phyloP scores from a whole-genome alignment of 352 stramenopile genomes.

The Globisporangium echinulatum region DNA sequence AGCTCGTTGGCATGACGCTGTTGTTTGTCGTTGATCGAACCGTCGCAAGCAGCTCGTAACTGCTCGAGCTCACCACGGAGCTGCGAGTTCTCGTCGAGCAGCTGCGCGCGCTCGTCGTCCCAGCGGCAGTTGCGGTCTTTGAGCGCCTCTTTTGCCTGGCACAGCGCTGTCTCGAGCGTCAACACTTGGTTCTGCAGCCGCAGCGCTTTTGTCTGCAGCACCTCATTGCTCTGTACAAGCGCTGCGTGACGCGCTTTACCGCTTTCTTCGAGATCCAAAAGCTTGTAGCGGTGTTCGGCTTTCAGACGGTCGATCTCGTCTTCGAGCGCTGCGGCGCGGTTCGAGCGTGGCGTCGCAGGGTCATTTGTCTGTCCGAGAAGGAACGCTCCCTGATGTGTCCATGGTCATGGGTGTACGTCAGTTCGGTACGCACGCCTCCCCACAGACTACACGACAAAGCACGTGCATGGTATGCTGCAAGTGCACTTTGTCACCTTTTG shows the following conservation, averaged over 20 bases:
- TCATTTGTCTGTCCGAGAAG: slow-evolving; percentile 29
- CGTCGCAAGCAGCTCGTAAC: no score
- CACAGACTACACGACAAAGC: background rate
- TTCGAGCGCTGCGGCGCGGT: slow-evolving; percentile 41
- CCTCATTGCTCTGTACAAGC: slow-evolving; percentile 21
- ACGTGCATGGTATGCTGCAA: background rate
- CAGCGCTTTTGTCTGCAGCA: slow-evolving; percentile 28
- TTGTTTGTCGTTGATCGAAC: background rate
- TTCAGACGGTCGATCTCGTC: slow-evolving; percentile 54
- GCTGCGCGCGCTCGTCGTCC: slow-evolving; percentile 23
- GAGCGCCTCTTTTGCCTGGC: slow-evolving; percentile 27
- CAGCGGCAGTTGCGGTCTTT: slow-evolving; percentile 25
- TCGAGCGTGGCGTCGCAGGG: slow-evolving; percentile 19
- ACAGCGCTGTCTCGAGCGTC: slow-evolving; percentile 36
- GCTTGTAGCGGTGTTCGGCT: slow-evolving; percentile 28
- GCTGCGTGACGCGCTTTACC: slow-evolving; percentile 22
- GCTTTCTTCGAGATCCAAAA: slow-evolving; percentile 31
- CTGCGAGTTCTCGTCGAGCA: slow-evolving; percentile 13
- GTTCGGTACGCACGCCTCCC: no score
- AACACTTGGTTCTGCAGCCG: slow-evolving; percentile 52
- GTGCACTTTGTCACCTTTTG: slow-evolving; percentile 32
- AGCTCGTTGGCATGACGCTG: slow-evolving; percentile 5
- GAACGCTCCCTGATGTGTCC: slow-evolving; percentile 26
- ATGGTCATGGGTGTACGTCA: no score
- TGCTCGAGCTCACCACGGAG: slow-evolving; percentile 16